phyloP scores from a whole-genome alignment of 163 green algal species.

The Scenedesmus sp. region DNA sequence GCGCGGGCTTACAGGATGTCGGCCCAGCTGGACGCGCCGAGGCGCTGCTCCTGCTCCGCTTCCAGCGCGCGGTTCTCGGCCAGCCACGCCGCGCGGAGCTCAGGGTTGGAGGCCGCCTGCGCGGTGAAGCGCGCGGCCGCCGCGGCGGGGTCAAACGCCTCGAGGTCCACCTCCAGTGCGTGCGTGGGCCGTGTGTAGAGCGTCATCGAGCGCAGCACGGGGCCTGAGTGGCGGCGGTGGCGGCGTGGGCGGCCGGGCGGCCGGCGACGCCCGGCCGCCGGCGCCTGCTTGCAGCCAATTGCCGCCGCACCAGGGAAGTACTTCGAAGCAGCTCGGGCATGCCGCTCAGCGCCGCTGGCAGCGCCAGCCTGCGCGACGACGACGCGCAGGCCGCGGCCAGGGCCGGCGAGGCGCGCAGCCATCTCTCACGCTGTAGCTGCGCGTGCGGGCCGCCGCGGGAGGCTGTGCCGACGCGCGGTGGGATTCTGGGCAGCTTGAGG shows the following conservation, averaged over 20 bases:
- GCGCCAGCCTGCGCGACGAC: too few relatives aligned
- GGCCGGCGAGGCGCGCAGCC: too few relatives aligned
- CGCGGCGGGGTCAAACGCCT: slow-evolving; percentile 7
- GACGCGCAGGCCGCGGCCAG: too few relatives aligned
- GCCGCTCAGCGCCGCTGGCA: background rate
- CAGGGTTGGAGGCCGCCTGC: slow-evolving; percentile 11
- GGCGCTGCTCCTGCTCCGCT: background rate
- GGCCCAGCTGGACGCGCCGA: background rate
- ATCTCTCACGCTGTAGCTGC: too few relatives aligned
- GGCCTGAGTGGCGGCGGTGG: too few relatives aligned
- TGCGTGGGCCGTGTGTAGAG: slow-evolving; percentile 20
- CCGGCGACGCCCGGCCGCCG: too few relatives aligned
- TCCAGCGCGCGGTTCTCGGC: slow-evolving; percentile 14
- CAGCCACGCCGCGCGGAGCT: slow-evolving; percentile 16
- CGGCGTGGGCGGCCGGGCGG: too few relatives aligned
- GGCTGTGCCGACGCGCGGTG: too few relatives aligned
- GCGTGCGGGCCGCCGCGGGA: too few relatives aligned
- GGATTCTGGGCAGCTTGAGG: too few relatives aligned
- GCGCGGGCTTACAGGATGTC: slow-evolving; percentile 19
- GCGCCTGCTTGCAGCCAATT: too few relatives aligned
- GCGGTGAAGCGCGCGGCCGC: background rate
- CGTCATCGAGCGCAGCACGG: too few relatives aligned
- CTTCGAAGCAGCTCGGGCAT: slow-evolving; percentile 22
- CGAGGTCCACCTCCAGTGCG: slow-evolving; percentile 3
- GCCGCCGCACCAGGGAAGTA: slow-evolving; percentile 14